Evolutionary conservation across 108 stramenopile genomes (phyloP), one percentile per base, ranked within the genome.

Genomic region (Nitzschia sp.): DNA sequence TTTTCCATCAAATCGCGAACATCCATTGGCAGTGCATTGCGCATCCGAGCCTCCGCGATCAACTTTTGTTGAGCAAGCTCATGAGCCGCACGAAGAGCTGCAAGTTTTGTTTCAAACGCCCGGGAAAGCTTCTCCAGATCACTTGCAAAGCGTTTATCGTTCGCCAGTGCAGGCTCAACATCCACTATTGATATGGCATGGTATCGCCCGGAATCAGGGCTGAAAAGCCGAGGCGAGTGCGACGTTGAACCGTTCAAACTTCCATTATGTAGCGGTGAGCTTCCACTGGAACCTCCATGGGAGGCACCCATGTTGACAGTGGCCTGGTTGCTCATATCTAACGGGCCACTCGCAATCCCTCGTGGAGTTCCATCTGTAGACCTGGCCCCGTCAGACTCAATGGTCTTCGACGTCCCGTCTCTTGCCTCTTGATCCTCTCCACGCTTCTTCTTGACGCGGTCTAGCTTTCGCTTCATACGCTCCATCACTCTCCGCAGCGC

Each of bases 41-140:
- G 79, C 17, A 90, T 64, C 61, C 76, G 75, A 3, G 94, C 91
- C 11, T 89, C 88, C 19, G 88, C 81, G 74, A 92, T 86, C 21
- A 95, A 75, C 72, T 90, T 85, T 42, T 90, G 84, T 72, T 90
- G 89, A 0, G 91, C 91, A 46, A 91, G 64, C 67, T 91, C 90
- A 46, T 92, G 89, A 23, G 89, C 89, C 1, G 85, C 78, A 48
- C 83, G 82, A 26, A 92, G 59, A 24, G 84, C 78, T 4, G 66
- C 74, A 17, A 92, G 66, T 48, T 89, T 86, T 0, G 86, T 77
- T 69, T 90, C 87, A 65, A 91, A 92, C 26, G 84, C 74, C 56
- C 75, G 63, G 21, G 82, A 87, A 11, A 95, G 85, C 46, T 84
- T 83, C 36, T 79, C 62, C 17, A 95, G 64, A 56, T 94, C 93